Evolutionary conservation across 2,329 filamentous ascomycete species (phyloP).

Genomic region (Cladophialophora psammophila): DNA sequence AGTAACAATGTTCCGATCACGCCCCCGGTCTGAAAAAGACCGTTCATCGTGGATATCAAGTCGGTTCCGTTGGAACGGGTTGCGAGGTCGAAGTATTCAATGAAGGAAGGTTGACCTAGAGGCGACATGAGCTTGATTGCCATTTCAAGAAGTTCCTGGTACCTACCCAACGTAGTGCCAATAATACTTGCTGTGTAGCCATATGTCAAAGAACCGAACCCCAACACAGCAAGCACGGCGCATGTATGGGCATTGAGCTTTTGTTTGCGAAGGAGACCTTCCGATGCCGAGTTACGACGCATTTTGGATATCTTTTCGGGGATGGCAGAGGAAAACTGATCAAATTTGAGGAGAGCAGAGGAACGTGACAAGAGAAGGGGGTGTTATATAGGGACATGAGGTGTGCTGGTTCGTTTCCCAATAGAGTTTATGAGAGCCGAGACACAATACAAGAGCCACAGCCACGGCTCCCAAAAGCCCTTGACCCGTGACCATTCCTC

Average conservation of each 20-base stretch:
- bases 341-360: not conserved
- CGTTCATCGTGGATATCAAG: slow-evolving; percentile 36
- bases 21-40: slow-evolving; percentile 32
- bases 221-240: slow-evolving; percentile 33
- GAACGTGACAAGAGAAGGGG: not conserved
- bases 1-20: slow-evolving; percentile 34
- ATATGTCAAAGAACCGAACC: slow-evolving; percentile 35
- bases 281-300: slow-evolving; percentile 27
- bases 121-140: not conserved
- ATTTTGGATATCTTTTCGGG: slow-evolving; percentile 1
- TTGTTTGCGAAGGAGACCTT: slow-evolving; percentile 30
- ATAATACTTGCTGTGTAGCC: slow-evolving; percentile 39
- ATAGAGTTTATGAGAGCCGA: slow-evolving; percentile 2
- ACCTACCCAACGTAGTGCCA: slow-evolving; percentile 39
- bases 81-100: slow-evolving; percentile 43
- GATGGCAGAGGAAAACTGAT: not conserved
- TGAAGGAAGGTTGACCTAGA: slow-evolving; percentile 53
- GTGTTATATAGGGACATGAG: slow-evolving; percentile 1
- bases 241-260: slow-evolving; percentile 33
- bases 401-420: not conserved
- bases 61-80: slow-evolving; percentile 34
- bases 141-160: not conserved
- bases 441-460: not conserved
- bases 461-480: not conserved
- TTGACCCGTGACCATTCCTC: not conserved